Percentiles rank a stretch among this genome's conserved stretches.
Evolutionary conservation across 192 early-diverging fungal species (phyloP).

Genomic region (Coemansia brasiliensis): DNA sequence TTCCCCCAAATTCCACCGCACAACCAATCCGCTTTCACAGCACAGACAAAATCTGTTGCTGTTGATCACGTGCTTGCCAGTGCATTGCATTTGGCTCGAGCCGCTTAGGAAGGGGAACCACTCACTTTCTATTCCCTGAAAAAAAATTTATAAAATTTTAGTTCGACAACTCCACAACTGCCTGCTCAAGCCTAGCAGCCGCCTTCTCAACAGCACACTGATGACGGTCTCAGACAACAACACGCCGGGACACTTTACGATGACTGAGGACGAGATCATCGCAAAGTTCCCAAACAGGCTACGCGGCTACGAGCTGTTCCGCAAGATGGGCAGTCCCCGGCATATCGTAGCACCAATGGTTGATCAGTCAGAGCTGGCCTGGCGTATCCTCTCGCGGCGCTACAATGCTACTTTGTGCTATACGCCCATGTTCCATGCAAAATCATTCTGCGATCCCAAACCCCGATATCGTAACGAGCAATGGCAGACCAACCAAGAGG

Average conservation of each 20-base stretch:
- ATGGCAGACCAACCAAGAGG: constrained; percentile 66
- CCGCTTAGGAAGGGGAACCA: background rate
- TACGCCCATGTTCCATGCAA: constrained; percentile 98
- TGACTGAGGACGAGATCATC: constrained; percentile 51
- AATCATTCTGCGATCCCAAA: constrained; percentile 70
- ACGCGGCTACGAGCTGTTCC: constrained; percentile 78
- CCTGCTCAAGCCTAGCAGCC: background rate
- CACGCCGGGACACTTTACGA: constrained; percentile 76
- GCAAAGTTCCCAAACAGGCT: constrained; percentile 61
- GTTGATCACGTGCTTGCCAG: background rate
- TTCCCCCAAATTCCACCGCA: no score
- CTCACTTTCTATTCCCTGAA: no score
- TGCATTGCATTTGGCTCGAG: background rate
- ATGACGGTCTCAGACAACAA: no score
- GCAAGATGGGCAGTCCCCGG: constrained; percentile 68
- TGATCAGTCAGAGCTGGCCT: constrained; percentile 93
- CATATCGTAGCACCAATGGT: constrained; percentile 95
- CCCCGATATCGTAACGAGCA: constrained; percentile 72
- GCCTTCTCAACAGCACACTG: background rate
- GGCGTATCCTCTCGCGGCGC: constrained; percentile 86
- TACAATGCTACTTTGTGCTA: constrained; percentile 89
- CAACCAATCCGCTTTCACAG: no score
- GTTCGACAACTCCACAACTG: no score
- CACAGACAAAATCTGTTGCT: no score
- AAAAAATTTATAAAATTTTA: no score